These are phyloP conservation scores for Mortierella alpina DNA, from an alignment of 192 early-diverging fungal genomes.

Conservation along the genomic window DNA sequence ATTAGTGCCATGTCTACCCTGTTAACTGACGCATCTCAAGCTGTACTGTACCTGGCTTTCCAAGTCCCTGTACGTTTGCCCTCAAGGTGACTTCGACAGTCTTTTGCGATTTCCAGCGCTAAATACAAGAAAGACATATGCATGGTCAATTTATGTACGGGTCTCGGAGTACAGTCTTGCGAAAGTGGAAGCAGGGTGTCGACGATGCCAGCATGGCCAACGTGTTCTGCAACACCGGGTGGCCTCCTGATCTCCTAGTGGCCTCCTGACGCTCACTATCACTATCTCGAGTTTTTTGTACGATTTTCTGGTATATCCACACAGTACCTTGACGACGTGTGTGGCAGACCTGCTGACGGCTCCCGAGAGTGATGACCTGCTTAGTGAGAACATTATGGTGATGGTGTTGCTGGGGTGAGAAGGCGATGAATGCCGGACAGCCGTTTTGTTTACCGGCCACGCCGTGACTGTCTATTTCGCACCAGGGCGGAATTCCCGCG, in stretches of 20 bases:
- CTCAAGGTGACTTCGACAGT: constrained; percentile 43
- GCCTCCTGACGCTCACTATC: too few species aligned
- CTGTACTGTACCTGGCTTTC: constrained; percentile 43
- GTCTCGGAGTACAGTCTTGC: background rate
- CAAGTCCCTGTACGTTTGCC: constrained; percentile 49
- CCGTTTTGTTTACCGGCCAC: background rate
- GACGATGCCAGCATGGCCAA: too few species aligned
- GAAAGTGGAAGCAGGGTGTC: too few species aligned
- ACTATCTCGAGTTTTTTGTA: too few species aligned
- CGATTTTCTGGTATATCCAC: too few species aligned
- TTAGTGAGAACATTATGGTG: constrained; percentile 40
- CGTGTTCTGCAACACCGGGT: too few species aligned
- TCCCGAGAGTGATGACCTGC: constrained; percentile 34
- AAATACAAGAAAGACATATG: background rate
- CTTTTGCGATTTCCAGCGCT: constrained; percentile 54
- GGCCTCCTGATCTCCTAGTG: too few species aligned
- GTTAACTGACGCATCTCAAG: too few species aligned
- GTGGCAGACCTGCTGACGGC: constrained; percentile 25
- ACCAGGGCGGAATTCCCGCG: background rate
- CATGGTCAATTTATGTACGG: background rate
- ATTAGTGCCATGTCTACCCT: background rate
- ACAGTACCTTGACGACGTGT: constrained; percentile 45
- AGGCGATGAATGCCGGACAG: background rate
- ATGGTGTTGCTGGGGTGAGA: background rate
- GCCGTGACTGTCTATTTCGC: constrained; percentile 1